These are phyloP conservation scores for Candida alai DNA, from an alignment of 805 yeast species.

Conservation along the genomic window DNA sequence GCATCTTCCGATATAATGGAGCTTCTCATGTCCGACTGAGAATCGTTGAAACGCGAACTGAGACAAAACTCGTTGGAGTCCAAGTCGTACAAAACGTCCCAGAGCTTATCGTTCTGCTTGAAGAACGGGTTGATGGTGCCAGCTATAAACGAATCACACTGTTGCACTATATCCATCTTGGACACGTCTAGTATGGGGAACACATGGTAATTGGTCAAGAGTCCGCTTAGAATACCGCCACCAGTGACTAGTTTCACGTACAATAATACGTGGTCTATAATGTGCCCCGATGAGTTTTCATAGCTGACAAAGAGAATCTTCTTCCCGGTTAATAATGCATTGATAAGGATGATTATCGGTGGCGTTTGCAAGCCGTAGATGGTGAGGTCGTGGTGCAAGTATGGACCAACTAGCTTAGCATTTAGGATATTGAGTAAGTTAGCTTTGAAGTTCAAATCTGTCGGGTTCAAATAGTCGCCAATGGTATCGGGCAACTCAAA, in stretches of 20 bases:
- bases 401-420: constrained; percentile 30
- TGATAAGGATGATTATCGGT: constrained; percentile 32
- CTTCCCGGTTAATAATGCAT: constrained; percentile 38
- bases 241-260: constrained; percentile 40
- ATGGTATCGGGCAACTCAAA: constrained; percentile 37
- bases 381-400: constrained; percentile 44
- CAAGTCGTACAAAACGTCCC: constrained; percentile 62
- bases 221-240: constrained; percentile 40
- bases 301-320: constrained; percentile 35
- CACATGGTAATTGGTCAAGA: constrained; percentile 35
- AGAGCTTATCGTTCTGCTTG: constrained; percentile 47
- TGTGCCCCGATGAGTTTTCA: constrained; percentile 39
- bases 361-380: constrained; percentile 54
- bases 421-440: constrained; percentile 33
- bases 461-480: constrained; percentile 44
- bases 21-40: constrained; percentile 17
- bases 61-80: constrained; percentile 45
- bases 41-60: constrained; percentile 16
- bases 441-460: constrained; percentile 40
- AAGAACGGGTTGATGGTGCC: constrained; percentile 71
- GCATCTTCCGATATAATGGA: constrained; percentile 45
- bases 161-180: constrained; percentile 46
- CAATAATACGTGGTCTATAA: constrained; percentile 39
- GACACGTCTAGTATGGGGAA: constrained; percentile 64
- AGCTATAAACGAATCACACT: constrained; percentile 43